These are phyloP conservation scores for Stagonosporopsis cucurbitacearum DNA, from an alignment of 2,329 filamentous ascomycete genomes.

Conservation along the genomic window DNA sequence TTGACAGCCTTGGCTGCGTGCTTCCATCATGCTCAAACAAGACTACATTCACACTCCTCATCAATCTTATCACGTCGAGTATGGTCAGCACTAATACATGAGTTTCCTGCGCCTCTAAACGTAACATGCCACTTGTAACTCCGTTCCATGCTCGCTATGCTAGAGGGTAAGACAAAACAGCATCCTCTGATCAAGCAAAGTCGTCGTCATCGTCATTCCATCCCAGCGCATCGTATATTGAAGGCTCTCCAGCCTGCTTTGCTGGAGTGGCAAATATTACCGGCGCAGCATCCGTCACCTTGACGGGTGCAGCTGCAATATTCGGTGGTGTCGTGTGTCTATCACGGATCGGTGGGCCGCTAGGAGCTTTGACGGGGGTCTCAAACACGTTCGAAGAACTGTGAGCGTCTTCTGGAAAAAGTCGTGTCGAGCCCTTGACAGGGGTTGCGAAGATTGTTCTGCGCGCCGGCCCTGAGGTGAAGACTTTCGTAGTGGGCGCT, in stretches of 20 bases:
- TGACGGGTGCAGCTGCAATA: constrained; percentile 31
- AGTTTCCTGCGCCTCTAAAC: constrained; percentile 24
- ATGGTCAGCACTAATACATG: not conserved
- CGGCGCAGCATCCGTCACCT: constrained; percentile 12
- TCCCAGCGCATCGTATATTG: constrained; percentile 54
- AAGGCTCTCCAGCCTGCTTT: constrained; percentile 26
- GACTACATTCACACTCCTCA: not conserved
- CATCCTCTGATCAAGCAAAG: constrained; percentile 18
- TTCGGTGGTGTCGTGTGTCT: constrained; percentile 15
- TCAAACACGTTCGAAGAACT: constrained; percentile 24
- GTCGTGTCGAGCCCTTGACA: constrained; percentile 25
- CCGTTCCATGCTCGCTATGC: constrained; percentile 42
- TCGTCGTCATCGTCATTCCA: constrained; percentile 53
- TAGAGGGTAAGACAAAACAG: constrained; percentile 24
- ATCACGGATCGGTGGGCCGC: constrained; percentile 19
- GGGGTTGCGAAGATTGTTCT: constrained; percentile 45
- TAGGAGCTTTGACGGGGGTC: constrained; percentile 32
- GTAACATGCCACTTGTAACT: constrained; percentile 19
- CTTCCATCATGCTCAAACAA: not conserved
- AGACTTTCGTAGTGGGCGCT: constrained; percentile 41
- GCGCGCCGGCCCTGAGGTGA: constrained; percentile 33
- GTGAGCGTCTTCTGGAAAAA: constrained; percentile 13
- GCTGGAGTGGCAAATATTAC: constrained; percentile 18
- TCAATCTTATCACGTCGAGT: not conserved
- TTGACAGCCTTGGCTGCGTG: not conserved